Evolutionary conservation across 1,284 basidiomycete genomes (phyloP), one percentile per base, ranked within the genome.

Genomic region (Cystobasidium pallidum): DNA sequence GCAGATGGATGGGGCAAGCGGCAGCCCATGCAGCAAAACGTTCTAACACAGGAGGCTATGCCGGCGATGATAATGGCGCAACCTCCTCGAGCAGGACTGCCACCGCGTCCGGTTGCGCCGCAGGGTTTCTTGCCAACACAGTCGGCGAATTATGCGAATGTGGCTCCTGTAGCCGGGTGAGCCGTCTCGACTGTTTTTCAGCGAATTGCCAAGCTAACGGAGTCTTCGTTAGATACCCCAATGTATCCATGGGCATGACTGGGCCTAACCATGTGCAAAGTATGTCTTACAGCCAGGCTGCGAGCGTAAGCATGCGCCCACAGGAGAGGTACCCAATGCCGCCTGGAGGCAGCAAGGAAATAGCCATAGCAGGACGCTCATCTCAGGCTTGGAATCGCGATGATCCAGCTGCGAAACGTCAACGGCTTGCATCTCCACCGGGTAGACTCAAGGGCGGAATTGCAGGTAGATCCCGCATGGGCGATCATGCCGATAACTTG

Each of bases 341-440:
- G 26, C 21, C 21, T 24, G 49, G 49, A 24, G 24, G 21, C 19
- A 57, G 32, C 32, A 57, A 57, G 26, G 55, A 57, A 32, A 57
- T 57, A 39, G 36, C 34, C 15, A 61, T 61, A 43, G 58, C 41
- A 43, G 58, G 58, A 32, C 36, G 58, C 2, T 41, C 36, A 3
- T 28, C 24, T 13, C 24, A 61, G 11, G 58, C n/a, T 7, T 45
- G 58, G 58, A 39, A 43, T 17, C 21, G 41, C n/a, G 19, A 28
- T 43, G 58, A 61, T 43, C 58, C 58, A 15, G 58, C 58, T 43
- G 36, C 58, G 8, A 61, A 61, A 39, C 58, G 58, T 6, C 58
- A 45, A 17, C 34, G 34, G 26, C 34, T 61, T n/a, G 36, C 58
- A 17, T 39, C 34, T 17, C 58, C 58, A 8, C 58, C 58, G 26